Conservation (phyloP, 2,329 filamentous ascomycete genomes). For the Arthrobotrys iridis region DNA sequence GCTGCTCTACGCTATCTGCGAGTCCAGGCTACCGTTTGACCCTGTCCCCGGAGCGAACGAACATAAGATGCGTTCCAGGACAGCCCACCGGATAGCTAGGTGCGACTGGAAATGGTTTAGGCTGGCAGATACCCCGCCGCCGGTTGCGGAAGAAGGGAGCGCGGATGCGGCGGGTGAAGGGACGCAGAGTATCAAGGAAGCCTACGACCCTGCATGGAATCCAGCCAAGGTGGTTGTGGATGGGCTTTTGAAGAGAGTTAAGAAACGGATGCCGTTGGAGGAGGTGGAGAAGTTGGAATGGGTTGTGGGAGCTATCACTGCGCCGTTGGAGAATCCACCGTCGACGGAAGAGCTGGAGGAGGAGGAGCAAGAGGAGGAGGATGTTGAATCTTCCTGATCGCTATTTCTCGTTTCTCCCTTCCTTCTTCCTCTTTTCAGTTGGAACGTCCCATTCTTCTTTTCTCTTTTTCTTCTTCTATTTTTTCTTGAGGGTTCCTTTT, state of each 20-base stretch:
- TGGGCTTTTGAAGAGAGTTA: conserved; percentile 81
- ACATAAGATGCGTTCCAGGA: conserved; percentile 79
- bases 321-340: conserved; percentile 42
- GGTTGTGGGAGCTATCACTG: conserved; percentile 76
- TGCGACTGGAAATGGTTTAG: conserved; percentile 96
- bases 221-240: conserved; percentile 86
- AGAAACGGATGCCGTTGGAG: conserved; percentile 78
- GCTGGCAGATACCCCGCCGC: conserved; percentile 50
- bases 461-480: background rate
- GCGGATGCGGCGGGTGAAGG: conserved; percentile 80
- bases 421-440: background rate
- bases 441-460: background rate
- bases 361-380: too few relatives aligned
- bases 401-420: background rate
- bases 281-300: conserved; percentile 78
- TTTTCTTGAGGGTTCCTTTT: background rate
- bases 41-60: conserved; percentile 81
- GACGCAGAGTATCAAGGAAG: conserved; percentile 63
- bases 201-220: conserved; percentile 72
- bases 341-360: conserved; percentile 51
- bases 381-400: conserved; percentile 21
- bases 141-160: conserved; percentile 73
- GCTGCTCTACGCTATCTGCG: conserved; percentile 88
- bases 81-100: conserved; percentile 91
- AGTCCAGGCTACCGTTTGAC: conserved; percentile 93